These are phyloP conservation scores for Penicillium occitanis DNA, from an alignment of 2,329 filamentous ascomycete species.

Conservation along the genomic window DNA sequence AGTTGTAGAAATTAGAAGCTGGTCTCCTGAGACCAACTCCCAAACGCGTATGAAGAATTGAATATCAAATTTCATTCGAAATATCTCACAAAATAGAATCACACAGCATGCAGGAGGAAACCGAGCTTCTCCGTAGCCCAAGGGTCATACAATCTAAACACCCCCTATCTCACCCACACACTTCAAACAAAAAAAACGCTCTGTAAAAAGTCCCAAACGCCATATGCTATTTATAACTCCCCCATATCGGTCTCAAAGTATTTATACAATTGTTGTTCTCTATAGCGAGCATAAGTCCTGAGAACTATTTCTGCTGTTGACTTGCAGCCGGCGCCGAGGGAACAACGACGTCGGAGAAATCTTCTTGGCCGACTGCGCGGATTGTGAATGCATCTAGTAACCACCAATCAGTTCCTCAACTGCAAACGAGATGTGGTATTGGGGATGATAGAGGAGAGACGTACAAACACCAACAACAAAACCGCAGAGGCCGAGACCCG, in stretches of 20 bases:
- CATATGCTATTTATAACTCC: background rate
- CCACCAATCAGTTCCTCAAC: background rate
- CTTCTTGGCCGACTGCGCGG: conserved; percentile 86
- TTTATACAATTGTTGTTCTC: conserved; percentile 10
- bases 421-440: no score
- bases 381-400: conserved; percentile 68
- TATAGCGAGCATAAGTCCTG: background rate
- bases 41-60: no score
- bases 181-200: background rate
- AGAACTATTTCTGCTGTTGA: conserved; percentile 4
- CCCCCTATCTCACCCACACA: background rate
- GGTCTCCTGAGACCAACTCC: background rate
- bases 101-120: background rate
- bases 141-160: background rate
- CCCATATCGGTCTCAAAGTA: background rate
- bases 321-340: conserved; percentile 60
- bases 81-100: background rate
- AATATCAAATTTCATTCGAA: background rate
- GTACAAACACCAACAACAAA: conserved; percentile 86
- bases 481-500: conserved; percentile 70
- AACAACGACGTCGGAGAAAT: conserved; percentile 93
- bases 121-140: no score
- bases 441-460: conserved; percentile 38
- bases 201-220: background rate
- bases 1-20: no score